These are phyloP conservation scores for Boletus hoseneyae DNA, from an alignment of 1,284 basidiomycete genomes.

Conservation along the genomic window DNA sequence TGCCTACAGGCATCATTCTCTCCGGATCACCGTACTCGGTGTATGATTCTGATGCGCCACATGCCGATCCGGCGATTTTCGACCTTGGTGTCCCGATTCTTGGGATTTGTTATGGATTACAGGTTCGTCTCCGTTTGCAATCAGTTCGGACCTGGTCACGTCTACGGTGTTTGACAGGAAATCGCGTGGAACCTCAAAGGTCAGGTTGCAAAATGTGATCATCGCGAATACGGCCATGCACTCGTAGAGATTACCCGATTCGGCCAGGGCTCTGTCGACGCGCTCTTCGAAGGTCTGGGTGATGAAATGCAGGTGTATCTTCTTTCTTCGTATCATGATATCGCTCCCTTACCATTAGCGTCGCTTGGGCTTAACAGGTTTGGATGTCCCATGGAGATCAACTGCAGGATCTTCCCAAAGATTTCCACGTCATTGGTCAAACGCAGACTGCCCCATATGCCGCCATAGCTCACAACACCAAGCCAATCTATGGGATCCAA, in stretches of 20 bases:
- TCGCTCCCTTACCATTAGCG: not conserved
- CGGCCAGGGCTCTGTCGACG: constrained; percentile 61
- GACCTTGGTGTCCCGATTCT: constrained; percentile 88
- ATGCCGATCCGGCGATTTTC: constrained; percentile 96
- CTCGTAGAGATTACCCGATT: constrained; percentile 75
- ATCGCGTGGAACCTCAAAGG: constrained; percentile 91
- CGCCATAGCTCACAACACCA: constrained; percentile 88
- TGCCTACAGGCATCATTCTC: constrained; percentile 81
- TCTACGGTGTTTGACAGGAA: constrained; percentile 47
- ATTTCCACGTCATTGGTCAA: constrained; percentile 87
- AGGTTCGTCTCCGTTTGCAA: constrained; percentile 47
- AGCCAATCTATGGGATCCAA: constrained; percentile 94
- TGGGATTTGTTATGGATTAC: constrained; percentile 98
- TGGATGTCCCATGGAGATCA: constrained; percentile 99
- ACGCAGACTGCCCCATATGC: constrained; percentile 91
- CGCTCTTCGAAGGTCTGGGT: constrained; percentile 83
- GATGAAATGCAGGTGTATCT: constrained; percentile 73
- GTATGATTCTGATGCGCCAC: constrained; percentile 90
- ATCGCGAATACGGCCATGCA: constrained; percentile 95
- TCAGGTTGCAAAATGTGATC: constrained; percentile 84
- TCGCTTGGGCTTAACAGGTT: constrained; percentile 52
- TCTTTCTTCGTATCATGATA: not conserved
- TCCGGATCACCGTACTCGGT: constrained; percentile 99
- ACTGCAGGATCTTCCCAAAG: constrained; percentile 74
- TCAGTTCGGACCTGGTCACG: not conserved